A percentile compares a stretch with the other conserved stretches of the same genome.
Conservation (phyloP, 306 rosid genomes). For the Sesbania bispinosa region DNA sequence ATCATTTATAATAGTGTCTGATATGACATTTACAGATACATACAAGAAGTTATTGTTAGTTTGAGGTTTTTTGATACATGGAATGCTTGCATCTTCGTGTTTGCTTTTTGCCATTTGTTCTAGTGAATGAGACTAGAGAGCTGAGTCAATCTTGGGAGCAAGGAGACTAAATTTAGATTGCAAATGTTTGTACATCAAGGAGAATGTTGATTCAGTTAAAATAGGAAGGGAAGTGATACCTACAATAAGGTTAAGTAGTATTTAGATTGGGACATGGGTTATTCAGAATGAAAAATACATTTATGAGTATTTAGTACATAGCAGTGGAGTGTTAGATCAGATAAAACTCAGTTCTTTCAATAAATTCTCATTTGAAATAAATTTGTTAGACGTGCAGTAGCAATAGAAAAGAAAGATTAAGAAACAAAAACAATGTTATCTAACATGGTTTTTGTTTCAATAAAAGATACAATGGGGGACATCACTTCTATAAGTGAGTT, state of each 20-base stretch:
- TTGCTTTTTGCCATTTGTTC: background rate
- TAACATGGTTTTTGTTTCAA: background rate
- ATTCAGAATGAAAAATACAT: background rate
- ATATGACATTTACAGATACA: constrained; percentile 10
- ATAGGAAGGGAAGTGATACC: background rate
- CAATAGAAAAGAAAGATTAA: background rate
- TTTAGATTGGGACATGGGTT: background rate
- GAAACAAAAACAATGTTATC: background rate
- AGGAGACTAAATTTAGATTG: constrained; percentile 11
- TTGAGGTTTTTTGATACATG: background rate
- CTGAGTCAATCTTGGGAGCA: constrained; percentile 9
- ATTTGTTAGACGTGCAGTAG: background rate
- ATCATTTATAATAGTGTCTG: constrained; percentile 3
- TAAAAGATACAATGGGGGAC: background rate
- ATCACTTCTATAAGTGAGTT: background rate
- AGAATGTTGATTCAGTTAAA: constrained; percentile 1
- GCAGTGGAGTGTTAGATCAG: constrained; percentile 7
- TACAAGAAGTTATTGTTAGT: background rate
- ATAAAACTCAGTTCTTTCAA: background rate
- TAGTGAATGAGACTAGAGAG: constrained; percentile 16
- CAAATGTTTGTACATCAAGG: background rate
- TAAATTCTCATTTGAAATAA: background rate
- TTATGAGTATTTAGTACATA: background rate
- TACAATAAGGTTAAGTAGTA: background rate
- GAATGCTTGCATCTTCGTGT: constrained; percentile 14